Percentiles rank a stretch among this genome's conserved stretches.
Evolutionary conservation across 208 protist genomes (phyloP).

Genomic region (Trypanosoma rangeli): DNA sequence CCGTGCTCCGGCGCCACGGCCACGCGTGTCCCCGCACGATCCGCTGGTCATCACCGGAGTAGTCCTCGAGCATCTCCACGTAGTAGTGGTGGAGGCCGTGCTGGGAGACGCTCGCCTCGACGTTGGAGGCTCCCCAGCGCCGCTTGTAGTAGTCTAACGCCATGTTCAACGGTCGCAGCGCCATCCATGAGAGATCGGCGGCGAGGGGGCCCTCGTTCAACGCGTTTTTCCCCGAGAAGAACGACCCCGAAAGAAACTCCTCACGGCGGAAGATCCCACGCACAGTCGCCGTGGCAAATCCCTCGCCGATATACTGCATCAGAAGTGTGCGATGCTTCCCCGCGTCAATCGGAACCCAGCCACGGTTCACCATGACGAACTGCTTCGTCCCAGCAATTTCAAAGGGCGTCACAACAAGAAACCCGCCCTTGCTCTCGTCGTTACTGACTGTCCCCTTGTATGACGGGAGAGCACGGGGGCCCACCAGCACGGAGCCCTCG

Average conservation of each 20-base stretch:
- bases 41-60: conserved; percentile 86
- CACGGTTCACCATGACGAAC: conserved; percentile 87
- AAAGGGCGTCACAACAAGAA: conserved; percentile 85
- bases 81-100: conserved; percentile 82
- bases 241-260: conserved; percentile 63
- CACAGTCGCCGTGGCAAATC: conserved; percentile 46
- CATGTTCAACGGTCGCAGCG: conserved; percentile 82
- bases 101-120: conserved; percentile 33
- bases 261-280: conserved; percentile 74
- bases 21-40: conserved; percentile 75
- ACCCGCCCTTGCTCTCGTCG: conserved; percentile 83
- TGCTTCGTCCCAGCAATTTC: conserved; percentile 62
- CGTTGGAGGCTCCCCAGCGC: conserved; percentile 48
- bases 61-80: conserved; percentile 87
- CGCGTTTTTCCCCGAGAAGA: conserved; percentile 52
- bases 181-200: conserved; percentile 76
- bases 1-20: conserved; percentile 68
- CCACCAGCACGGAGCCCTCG: conserved; percentile 80
- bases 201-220: conserved; percentile 75
- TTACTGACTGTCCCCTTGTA: conserved; percentile 72
- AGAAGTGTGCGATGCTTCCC: conserved; percentile 83
- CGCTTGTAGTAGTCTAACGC: conserved; percentile 61
- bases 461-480: conserved; percentile 78
- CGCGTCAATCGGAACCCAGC: conserved; percentile 88
- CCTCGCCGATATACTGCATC: conserved; percentile 84